Evolutionary conservation across 208 protist genomes (phyloP), one percentile per base, ranked within the genome.

Genomic region (Leptomonas pyrrhocoris): DNA sequence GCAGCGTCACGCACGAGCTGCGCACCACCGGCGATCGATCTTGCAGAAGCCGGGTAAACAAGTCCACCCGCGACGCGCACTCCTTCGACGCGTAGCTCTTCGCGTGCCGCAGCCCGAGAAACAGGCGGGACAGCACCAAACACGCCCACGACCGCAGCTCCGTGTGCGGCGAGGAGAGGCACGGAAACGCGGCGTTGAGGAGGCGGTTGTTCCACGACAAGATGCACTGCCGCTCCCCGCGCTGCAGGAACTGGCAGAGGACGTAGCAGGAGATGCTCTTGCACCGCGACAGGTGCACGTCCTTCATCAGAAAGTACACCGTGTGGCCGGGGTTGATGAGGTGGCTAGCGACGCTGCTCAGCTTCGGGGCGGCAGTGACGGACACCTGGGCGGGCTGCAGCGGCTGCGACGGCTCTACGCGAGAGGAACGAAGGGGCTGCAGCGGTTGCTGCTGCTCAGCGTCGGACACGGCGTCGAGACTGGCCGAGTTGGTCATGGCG

Each of bases 211-310:
- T 94, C 89, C 92, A 96, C 68, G 81, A 92, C 19, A 79, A 51
- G 25, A 93, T 66, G 78, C 80, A 91, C 75, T 89, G 79, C 42
- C 66, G 60, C 77, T 89, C 82, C 8, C 85, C 91, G 31, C 85
- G 75, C 65, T 79, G 73, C 68, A 88, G 75, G 50, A 92, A 81
- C 62, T 94, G 85, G 73, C 85, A 94, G 21, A 99, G 85, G 1
- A 99, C 88, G 79, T 98, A 98, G 66, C 94, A 98, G 9, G 94
- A 73, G 85, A 98, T 97, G 36, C 86, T 83, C 79, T 94, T 96
- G 65, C 87, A 94, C 6, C 95, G 68, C 50, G 73, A 65, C 66
- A 96, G 64, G 71, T 83, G 57, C 55, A 90, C 55, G 61, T 89
- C 77, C 80, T 83, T 72, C 68, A 93, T 80, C 19, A 94, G 54